A percentile compares a stretch with the other conserved stretches of the same genome.
These are phyloP conservation scores for Oenanthe sinensis DNA, from an alignment of 129 eudicot genomes.

Conservation along the genomic window DNA sequence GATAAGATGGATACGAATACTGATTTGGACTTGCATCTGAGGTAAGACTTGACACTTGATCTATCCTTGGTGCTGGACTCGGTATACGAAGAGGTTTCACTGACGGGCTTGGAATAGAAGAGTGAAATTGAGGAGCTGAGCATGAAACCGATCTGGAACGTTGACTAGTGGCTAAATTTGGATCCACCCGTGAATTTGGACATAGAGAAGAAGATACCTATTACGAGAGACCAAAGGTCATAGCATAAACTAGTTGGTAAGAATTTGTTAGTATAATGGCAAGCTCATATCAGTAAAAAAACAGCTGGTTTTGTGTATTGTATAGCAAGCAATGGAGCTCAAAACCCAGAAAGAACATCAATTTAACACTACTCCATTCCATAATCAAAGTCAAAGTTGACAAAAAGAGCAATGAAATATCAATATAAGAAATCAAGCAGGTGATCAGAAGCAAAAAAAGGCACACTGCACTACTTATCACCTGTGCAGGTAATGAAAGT, in stretches of 20 bases:
- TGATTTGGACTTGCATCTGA: not conserved
- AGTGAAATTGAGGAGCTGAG: constrained; percentile 4
- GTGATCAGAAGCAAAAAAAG: not conserved
- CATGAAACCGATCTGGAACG: not conserved
- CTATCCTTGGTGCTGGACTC: not conserved
- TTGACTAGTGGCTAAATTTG: not conserved
- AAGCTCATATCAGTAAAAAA: not conserved
- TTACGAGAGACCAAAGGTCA: constrained; percentile 4
- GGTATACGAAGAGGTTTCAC: not conserved
- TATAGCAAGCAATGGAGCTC: not conserved
- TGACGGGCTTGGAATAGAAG: not conserved
- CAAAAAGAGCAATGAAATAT: no score
- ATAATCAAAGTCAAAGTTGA: not conserved
- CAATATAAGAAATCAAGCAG: not conserved
- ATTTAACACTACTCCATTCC: not conserved
- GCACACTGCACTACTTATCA: not conserved
- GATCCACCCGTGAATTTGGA: not conserved
- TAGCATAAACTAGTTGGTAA: no score
- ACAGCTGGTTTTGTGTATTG: not conserved
- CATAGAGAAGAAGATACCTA: constrained; percentile 11
- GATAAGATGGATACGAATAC: not conserved
- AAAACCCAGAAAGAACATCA: not conserved
- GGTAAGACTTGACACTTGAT: not conserved
- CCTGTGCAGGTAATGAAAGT: constrained; percentile 3
- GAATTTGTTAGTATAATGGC: not conserved